Evolutionary conservation across 1,284 basidiomycete species (phyloP), one percentile per base, ranked within the genome.

Genomic region (Uromyces viciae-fabae): DNA sequence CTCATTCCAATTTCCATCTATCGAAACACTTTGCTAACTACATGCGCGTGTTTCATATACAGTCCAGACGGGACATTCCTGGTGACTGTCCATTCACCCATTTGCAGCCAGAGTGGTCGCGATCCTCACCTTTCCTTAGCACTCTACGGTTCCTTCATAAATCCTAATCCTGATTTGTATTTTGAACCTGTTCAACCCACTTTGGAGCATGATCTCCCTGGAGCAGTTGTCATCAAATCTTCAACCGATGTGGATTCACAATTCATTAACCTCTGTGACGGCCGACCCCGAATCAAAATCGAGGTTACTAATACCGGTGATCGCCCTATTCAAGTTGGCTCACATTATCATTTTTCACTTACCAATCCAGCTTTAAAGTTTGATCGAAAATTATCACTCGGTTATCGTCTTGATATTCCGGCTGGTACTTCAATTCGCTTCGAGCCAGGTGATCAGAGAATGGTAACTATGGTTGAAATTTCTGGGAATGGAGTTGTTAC

Each of bases 371-470:
- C 90, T 0, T 89, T 99, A 8, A 88, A 88, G 1, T 98, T 99
- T 84, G 94, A 98, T 86, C 91, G 97, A 19, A 87, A 87, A 1
- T 88, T 90, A 77, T 90, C 94, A 0, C 92, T 95, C 82, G 93
- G 93, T 3, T 94, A 90, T 84, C 90, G 93, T 22, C 90, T 99
- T 2, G 94, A 99, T 86, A 95, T 98, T 73, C 88, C 95, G 0
- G 92, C 97, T 0, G 96, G 94, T 8, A 98, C 95, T 0, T 95
- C 97, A 0, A 93, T 98, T 5, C 91, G 97, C 25, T 99, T 99
- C 85, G 97, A 99, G 85, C 96, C 97, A 0, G 95, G 95, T 9
- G 94, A 97, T 84, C 86, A 87, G 38, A 95, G 94, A 87, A 91
- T 92, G 0, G 93, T 98, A 40, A 90, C 90, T 0, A 90, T 99